phyloP scores from a whole-genome alignment of 2,329 filamentous ascomycete genomes.

The Phaeosphaeria sp. region DNA sequence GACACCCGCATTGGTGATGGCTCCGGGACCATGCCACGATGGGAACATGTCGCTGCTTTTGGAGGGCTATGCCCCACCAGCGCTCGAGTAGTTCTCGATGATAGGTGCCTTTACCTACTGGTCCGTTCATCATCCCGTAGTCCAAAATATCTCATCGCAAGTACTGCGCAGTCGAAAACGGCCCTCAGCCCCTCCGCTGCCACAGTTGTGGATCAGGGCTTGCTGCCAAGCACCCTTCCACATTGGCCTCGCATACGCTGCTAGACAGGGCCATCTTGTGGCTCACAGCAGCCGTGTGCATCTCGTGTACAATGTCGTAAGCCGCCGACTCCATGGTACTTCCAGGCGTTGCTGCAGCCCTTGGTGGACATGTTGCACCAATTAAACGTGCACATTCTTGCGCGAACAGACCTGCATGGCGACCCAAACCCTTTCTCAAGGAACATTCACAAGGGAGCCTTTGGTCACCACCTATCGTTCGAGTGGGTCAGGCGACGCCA shows the following conservation, averaged over 20 bases:
- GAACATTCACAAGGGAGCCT: conserved; percentile 18
- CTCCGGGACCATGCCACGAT: conserved; percentile 41
- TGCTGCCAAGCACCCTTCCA: conserved; percentile 27
- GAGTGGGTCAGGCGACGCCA: conserved; percentile 20
- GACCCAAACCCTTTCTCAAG: conserved; percentile 19
- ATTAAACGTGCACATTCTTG: conserved; percentile 32
- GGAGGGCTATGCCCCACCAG: conserved; percentile 25
- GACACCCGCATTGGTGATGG: conserved; percentile 46
- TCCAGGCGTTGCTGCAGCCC: conserved; percentile 27
- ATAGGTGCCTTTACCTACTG: conserved; percentile 26
- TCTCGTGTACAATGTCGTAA: conserved; percentile 21
- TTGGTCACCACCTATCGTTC: conserved; percentile 20
- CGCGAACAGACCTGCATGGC: conserved; percentile 31
- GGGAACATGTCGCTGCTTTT: conserved; percentile 44
- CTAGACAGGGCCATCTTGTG: conserved; percentile 26
- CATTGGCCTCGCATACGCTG: conserved; percentile 21
- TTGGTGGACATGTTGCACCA: conserved; percentile 29
- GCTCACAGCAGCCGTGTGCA: conserved; percentile 36
- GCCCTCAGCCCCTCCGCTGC: conserved; percentile 31
- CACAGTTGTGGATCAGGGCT: conserved; percentile 26
- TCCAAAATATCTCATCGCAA: conserved; percentile 33
- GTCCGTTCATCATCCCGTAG: conserved; percentile 30
- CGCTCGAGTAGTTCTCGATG: conserved; percentile 28
- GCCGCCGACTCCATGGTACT: conserved; percentile 27
- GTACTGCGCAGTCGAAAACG: conserved; percentile 40